Evolutionary conservation across 371 early-diverging fungal genomes (phyloP).

Genomic region (Actinomucor elegans): DNA sequence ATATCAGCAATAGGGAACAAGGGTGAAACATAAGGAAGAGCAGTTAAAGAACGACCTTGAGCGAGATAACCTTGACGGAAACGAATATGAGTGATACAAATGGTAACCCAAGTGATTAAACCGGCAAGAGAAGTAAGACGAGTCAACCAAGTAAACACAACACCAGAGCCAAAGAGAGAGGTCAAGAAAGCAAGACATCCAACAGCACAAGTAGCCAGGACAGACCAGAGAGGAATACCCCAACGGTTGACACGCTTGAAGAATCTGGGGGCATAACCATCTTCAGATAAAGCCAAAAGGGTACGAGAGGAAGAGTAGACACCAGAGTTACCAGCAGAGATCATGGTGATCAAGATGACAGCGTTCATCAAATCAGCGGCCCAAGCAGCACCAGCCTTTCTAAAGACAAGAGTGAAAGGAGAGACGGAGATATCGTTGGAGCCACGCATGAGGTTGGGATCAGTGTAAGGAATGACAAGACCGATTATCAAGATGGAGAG

Average conservation of each 20-base stretch:
- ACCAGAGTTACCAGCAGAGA: slow-evolving; percentile 81
- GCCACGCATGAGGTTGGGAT: slow-evolving; percentile 51
- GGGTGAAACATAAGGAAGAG: slow-evolving; percentile 74
- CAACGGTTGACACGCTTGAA: slow-evolving; percentile 56
- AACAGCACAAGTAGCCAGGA: slow-evolving; percentile 58
- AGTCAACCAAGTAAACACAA: slow-evolving; percentile 75
- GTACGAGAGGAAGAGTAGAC: slow-evolving; percentile 78
- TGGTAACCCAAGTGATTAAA: slow-evolving; percentile 81
- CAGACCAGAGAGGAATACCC: slow-evolving; percentile 66
- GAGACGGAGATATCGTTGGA: slow-evolving; percentile 51
- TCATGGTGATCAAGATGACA: slow-evolving; percentile 70
- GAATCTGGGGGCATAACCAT: slow-evolving; percentile 68
- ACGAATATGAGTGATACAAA: slow-evolving; percentile 76
- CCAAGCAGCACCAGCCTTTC: slow-evolving; percentile 64
- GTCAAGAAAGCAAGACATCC: slow-evolving; percentile 65
- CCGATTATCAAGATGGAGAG: slow-evolving; percentile 75
- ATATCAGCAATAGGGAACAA: slow-evolving; percentile 74
- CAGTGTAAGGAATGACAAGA: slow-evolving; percentile 67
- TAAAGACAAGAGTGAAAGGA: slow-evolving; percentile 76
- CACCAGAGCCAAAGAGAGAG: slow-evolving; percentile 57
- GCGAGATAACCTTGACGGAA: slow-evolving; percentile 80
- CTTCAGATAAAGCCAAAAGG: slow-evolving; percentile 65
- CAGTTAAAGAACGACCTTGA: slow-evolving; percentile 65
- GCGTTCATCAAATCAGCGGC: slow-evolving; percentile 81
- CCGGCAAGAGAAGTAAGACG: slow-evolving; percentile 75